A percentile compares a stretch with the other conserved stretches of the same genome.
Conservation (phyloP, 164 flowering plant genomes). For the Santalum album region DNA sequence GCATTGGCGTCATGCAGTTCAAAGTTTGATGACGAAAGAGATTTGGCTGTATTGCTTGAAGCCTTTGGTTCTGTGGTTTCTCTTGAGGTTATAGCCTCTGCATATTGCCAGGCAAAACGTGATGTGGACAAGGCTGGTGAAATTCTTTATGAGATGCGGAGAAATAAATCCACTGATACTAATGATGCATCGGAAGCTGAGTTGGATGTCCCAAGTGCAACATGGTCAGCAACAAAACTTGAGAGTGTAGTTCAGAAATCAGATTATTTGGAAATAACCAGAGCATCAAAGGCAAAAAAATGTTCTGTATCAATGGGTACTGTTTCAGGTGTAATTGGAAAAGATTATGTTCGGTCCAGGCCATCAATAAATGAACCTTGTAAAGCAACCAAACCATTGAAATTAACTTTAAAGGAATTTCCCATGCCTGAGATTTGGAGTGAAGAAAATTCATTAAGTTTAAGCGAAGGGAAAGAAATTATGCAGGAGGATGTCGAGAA, state of each 20-base stretch:
- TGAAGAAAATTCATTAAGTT: constrained; percentile 9
- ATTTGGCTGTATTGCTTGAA: constrained; percentile 25
- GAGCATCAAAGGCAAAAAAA: constrained; percentile 14
- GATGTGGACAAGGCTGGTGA: constrained; percentile 22
- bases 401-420: constrained; percentile 18
- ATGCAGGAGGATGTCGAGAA: constrained; percentile 23
- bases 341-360: constrained; percentile 22
- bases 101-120: constrained; percentile 23
- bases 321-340: constrained; percentile 27
- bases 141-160: constrained; percentile 17
- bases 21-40: constrained; percentile 12
- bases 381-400: constrained; percentile 23
- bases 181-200: constrained; percentile 6
- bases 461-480: constrained; percentile 1
- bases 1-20: constrained; percentile 8
- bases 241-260: constrained; percentile 4
- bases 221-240: constrained; percentile 6
- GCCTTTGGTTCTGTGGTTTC: constrained; percentile 33
- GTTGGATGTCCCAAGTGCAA: constrained; percentile 3
- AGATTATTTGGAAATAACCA: constrained; percentile 1
- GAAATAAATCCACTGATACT: neutral
- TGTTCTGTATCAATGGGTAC: constrained; percentile 22
- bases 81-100: constrained; percentile 32
- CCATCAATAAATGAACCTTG: constrained; percentile 10
- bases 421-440: constrained; percentile 20